These are phyloP conservation scores for Plectranthus barbatus DNA, from an alignment of 257 asterid species.

Conservation along the genomic window DNA sequence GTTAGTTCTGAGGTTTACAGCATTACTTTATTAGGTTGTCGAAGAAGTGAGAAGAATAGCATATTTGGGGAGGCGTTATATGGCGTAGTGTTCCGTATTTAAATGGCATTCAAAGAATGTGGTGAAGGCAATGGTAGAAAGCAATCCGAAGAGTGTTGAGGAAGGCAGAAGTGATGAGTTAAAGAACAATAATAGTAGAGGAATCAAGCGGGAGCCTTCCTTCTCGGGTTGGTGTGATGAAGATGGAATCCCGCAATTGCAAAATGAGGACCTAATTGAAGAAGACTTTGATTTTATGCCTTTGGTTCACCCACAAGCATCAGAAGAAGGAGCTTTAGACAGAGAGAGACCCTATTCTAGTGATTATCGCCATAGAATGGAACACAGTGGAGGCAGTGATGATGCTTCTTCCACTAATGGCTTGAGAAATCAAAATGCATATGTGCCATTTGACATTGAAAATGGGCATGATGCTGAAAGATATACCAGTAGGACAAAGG, in stretches of 20 bases:
- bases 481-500: slow-evolving; percentile 14
- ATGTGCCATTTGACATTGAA: slow-evolving; percentile 65
- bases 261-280: slow-evolving; percentile 14
- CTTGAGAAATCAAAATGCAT: slow-evolving; percentile 29
- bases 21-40: not conserved
- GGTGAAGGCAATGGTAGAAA: slow-evolving; percentile 53
- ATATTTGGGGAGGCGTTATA: slow-evolving; percentile 3
- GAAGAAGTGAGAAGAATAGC: not conserved
- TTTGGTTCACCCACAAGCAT: slow-evolving; percentile 14
- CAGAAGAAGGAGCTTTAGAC: slow-evolving; percentile 25
- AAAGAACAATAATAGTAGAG: slow-evolving; percentile 13
- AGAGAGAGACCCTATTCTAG: slow-evolving; percentile 18
- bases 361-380: slow-evolving; percentile 41
- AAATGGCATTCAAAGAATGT: slow-evolving; percentile 24
- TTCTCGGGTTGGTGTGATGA: slow-evolving; percentile 78
- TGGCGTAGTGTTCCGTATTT: slow-evolving; percentile 19
- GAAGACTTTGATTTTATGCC: slow-evolving; percentile 47
- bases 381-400: slow-evolving; percentile 24
- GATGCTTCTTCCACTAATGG: slow-evolving; percentile 24
- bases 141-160: slow-evolving; percentile 36
- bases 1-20: slow-evolving; percentile 5
- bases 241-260: slow-evolving; percentile 33
- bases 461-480: slow-evolving; percentile 19
- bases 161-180: slow-evolving; percentile 18
- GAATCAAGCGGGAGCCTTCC: slow-evolving; percentile 49